Percentiles rank a stretch among this genome's conserved stretches.
Conservation (phyloP, 139 green algal species). For the Tetradesmus obliquus region DNA sequence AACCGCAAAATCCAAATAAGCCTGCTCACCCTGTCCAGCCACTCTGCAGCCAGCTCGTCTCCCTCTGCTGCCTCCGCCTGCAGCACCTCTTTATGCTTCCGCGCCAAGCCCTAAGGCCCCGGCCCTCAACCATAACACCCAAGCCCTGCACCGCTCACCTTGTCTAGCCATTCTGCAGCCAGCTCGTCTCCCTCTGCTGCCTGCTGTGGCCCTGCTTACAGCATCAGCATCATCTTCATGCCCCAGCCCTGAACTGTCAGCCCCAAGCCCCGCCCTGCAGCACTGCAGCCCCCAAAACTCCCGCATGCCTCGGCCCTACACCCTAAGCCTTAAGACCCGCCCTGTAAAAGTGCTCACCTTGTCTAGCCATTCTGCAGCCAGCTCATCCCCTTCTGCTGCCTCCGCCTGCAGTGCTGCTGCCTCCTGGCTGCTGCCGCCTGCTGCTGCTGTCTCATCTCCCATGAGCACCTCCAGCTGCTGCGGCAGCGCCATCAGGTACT, state of each 20-base stretch:
- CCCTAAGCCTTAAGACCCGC: too few species aligned
- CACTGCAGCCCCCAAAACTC: constrained; percentile 1
- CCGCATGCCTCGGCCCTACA: too few species aligned
- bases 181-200: constrained; percentile 64
- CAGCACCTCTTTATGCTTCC: neutral
- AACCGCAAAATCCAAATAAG: too few species aligned
- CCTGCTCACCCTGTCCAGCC: constrained; percentile 76
- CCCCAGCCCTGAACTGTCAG: too few species aligned
- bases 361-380: constrained; percentile 89
- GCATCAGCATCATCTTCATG: too few species aligned
- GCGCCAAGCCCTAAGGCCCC: too few species aligned
- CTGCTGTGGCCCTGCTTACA: neutral
- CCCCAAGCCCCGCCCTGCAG: constrained; percentile 40
- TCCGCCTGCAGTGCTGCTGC: constrained; percentile 22
- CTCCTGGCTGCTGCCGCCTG: constrained; percentile 1
- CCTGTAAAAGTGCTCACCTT: constrained; percentile 44
- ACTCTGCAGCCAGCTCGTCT: constrained; percentile 80
- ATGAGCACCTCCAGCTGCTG: constrained; percentile 86
- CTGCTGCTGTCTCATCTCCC: constrained; percentile 31
- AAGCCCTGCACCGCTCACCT: constrained; percentile 42
- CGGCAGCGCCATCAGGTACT: constrained; percentile 95
- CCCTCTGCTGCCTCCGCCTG: constrained; percentile 55
- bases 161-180: constrained; percentile 88
- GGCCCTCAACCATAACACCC: neutral
- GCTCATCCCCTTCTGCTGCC: constrained; percentile 54